Evolutionary conservation across 2,329 filamentous ascomycete genomes (phyloP).

Genomic region (Aspergillus neoniger): DNA sequence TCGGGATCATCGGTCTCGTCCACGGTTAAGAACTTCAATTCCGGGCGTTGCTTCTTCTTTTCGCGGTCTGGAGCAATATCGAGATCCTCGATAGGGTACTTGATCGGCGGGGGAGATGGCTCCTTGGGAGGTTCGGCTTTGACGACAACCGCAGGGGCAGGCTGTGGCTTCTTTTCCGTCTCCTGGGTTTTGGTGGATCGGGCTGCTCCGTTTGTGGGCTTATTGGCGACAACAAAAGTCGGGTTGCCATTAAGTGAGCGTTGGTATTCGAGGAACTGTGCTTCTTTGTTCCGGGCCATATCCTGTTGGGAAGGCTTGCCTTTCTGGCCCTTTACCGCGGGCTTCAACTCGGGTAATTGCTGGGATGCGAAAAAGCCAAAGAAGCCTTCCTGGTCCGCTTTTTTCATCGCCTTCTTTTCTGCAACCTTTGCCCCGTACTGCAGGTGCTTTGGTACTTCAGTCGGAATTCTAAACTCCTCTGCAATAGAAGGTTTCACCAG

Average conservation of each 20-base stretch:
- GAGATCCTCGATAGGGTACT: slow-evolving; percentile 94
- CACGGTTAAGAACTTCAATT: slow-evolving; percentile 73
- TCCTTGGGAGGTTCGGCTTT: slow-evolving; percentile 56
- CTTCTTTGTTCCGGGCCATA: slow-evolving; percentile 48
- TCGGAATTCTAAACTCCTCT: slow-evolving; percentile 79
- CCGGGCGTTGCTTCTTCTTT: slow-evolving; percentile 67
- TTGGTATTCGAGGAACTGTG: slow-evolving; percentile 53
- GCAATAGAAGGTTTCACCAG: slow-evolving; percentile 86
- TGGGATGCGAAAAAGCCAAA: slow-evolving; percentile 54
- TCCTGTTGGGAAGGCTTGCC: slow-evolving; percentile 53
- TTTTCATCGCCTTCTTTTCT: slow-evolving; percentile 73
- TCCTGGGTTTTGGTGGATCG: slow-evolving; percentile 35
- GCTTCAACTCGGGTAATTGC: slow-evolving; percentile 72
- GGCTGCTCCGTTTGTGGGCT: slow-evolving; percentile 30
- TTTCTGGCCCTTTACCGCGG: slow-evolving; percentile 70
- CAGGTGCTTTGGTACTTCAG: slow-evolving; percentile 79
- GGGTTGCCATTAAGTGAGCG: slow-evolving; percentile 49
- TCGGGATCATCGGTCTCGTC: slow-evolving; percentile 59
- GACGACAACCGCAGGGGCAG: slow-evolving; percentile 41
- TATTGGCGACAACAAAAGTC: slow-evolving; percentile 39
- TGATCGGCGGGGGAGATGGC: slow-evolving; percentile 73
- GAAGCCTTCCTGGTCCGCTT: slow-evolving; percentile 52
- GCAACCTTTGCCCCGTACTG: slow-evolving; percentile 77
- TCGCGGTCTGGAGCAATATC: slow-evolving; percentile 70
- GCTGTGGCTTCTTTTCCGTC: slow-evolving; percentile 36